Base-by-base conservation (phyloP, 2,329 filamentous ascomycete species). In the Sphaerulina populicola region DNA sequence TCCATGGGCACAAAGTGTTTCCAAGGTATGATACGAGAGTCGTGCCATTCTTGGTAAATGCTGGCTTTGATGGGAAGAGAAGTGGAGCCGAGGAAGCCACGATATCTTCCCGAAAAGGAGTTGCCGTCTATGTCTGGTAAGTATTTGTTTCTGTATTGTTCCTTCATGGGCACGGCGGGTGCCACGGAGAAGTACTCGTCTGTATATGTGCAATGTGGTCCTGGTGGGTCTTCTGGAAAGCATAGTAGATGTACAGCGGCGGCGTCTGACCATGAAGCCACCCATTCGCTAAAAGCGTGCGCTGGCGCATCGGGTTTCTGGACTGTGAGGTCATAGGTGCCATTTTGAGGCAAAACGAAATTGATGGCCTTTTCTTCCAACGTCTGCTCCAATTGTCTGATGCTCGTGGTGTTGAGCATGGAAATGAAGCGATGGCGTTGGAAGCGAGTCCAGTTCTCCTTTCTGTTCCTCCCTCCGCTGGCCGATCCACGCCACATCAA, bases 91-190 rank as follows among this genome's bases (percentile, higher is more conserved):
- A 64, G 47, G 38, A 64, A 63, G 0, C 59, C 61, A 9, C 63
- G 62, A 49, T 67, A 70, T 8, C 69, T 64, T 6, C 66, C 68
- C 2, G 61, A 65, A 58, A 68, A 69, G 12, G 61, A 65, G 56
- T 81, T 80, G 1, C 86, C 86, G 65, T 91, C 86, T 47, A 90
- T 76, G 64, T 91, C 86, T 0, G 83, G 79, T 2, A 90, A 72
- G 62, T 79, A 86, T 65, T 88, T 89, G 69, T 74, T 71, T 1
- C 60, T 50, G 59, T 71, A 76, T 55, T 71, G 69, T n/a, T 72
- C 55, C 9, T 64, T 60, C 64, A 72, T 68, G 2, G 66, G 53
- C 21, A 71, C 62, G 1, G 52, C 53, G 2, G 51, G 42, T 6
- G 62, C 63, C 8, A 69, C 54, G 5, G 55, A 37, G 52, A 70